Conservation (phyloP, 139 green algal species). For the Auxenochlorella pyrenoidosa region DNA sequence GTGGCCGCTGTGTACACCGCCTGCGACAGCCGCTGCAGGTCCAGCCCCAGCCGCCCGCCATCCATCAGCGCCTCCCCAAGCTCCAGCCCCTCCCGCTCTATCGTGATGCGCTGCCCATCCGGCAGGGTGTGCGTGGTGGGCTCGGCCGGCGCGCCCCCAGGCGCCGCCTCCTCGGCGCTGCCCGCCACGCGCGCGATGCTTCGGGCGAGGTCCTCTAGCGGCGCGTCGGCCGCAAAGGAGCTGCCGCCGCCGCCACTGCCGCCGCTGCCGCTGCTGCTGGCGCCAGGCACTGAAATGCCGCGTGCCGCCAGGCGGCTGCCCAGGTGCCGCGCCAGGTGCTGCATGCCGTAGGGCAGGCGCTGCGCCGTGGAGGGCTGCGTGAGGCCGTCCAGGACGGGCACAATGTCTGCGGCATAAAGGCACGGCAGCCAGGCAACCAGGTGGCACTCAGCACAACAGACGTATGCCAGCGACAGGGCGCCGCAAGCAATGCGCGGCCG, state of each 20-base stretch:
- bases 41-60: conserved; percentile 37
- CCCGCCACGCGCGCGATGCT: conserved; percentile 24
- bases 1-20: conserved; percentile 19
- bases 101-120: conserved; percentile 62
- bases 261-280: neutral
- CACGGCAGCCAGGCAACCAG: neutral
- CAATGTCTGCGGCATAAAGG: conserved; percentile 67
- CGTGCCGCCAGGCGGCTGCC: conserved; percentile 26
- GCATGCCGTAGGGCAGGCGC: conserved; percentile 69
- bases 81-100: conserved; percentile 39
- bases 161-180: conserved; percentile 16
- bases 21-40: conserved; percentile 43
- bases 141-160: neutral
- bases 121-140: conserved; percentile 57
- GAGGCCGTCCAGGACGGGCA: conserved; percentile 81
- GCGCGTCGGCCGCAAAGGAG: neutral
- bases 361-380: conserved; percentile 50
- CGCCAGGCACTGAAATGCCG: neutral
- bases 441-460: too few species aligned
- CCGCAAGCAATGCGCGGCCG: too few species aligned
- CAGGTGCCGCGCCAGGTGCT: conserved; percentile 66
- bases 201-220: neutral
- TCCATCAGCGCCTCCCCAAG: conserved; percentile 68
- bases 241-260: neutral
- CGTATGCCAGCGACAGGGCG: too few species aligned